Evolutionary conservation across 805 yeast species (phyloP).

Genomic region (Ogataea zsoltii): DNA sequence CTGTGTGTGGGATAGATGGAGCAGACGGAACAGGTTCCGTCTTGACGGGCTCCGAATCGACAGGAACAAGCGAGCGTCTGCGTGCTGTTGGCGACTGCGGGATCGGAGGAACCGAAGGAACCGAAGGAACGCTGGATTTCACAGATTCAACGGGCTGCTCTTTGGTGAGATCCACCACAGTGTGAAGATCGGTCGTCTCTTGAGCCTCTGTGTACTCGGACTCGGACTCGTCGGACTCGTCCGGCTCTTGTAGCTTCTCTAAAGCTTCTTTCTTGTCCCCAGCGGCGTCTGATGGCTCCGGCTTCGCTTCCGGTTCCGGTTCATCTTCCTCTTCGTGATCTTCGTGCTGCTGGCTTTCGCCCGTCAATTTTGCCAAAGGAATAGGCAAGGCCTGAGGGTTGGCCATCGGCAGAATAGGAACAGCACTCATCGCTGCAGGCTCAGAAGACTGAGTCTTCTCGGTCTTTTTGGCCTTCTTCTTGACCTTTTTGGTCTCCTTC

Average conservation of each 20-base stretch:
- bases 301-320: too few species aligned
- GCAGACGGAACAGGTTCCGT: neutral
- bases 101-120: slow-evolving; percentile 4
- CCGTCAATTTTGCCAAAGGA: slow-evolving; percentile 7
- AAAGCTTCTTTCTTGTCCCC: too few species aligned
- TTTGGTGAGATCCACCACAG: slow-evolving; percentile 1
- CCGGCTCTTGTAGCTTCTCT: too few species aligned
- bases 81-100: slow-evolving; percentile 3
- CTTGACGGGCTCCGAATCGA: neutral
- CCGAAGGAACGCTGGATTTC: slow-evolving; percentile 11
- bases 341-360: neutral
- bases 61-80: neutral
- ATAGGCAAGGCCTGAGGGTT: slow-evolving; percentile 9
- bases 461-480: slow-evolving; percentile 25
- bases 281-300: too few species aligned
- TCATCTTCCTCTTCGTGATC: too few species aligned
- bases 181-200: slow-evolving; percentile 7
- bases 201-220: neutral
- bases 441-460: slow-evolving; percentile 19
- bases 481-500: slow-evolving; percentile 24
- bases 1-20: slow-evolving; percentile 16
- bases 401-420: slow-evolving; percentile 27
- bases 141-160: neutral
- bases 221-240: too few species aligned
- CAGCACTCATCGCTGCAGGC: slow-evolving; percentile 39